Evolutionary conservation across 495 filamentous ascomycete genomes (phyloP).

Genomic region (Neurospora pannonica): DNA sequence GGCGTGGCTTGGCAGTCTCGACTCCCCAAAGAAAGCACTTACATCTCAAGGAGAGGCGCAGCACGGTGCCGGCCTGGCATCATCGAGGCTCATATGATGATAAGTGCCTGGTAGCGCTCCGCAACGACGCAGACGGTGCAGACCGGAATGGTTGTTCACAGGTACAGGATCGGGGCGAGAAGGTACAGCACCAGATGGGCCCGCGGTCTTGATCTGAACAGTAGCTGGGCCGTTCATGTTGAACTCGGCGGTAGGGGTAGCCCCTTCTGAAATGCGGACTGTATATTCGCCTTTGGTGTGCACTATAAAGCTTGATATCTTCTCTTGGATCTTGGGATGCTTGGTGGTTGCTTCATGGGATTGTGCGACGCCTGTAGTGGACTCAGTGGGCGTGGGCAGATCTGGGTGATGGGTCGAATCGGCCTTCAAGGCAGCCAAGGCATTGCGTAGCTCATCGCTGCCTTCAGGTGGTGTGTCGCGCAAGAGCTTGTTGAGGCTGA

Average conservation of each 20-base stretch:
- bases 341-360: no score
- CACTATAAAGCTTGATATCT: no score
- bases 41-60: not conserved
- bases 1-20: no score
- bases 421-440: not conserved
- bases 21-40: no score
- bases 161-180: not conserved
- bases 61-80: not conserved
- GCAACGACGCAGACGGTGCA: not conserved
- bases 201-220: not conserved
- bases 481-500: not conserved
- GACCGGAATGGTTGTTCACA: not conserved
- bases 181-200: not conserved
- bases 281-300: not conserved
- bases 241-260: not conserved
- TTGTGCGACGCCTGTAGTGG: not conserved
- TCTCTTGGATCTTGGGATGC: no score
- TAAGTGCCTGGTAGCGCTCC: not conserved
- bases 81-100: not conserved
- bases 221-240: not conserved
- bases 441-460: not conserved
- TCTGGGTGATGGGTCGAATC: not conserved
- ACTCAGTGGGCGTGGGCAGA: not conserved
- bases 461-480: not conserved
- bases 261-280: not conserved